These are phyloP conservation scores for Elaeis guineensis DNA, from an alignment of 176 grass and related monocot species.

Conservation along the genomic window DNA sequence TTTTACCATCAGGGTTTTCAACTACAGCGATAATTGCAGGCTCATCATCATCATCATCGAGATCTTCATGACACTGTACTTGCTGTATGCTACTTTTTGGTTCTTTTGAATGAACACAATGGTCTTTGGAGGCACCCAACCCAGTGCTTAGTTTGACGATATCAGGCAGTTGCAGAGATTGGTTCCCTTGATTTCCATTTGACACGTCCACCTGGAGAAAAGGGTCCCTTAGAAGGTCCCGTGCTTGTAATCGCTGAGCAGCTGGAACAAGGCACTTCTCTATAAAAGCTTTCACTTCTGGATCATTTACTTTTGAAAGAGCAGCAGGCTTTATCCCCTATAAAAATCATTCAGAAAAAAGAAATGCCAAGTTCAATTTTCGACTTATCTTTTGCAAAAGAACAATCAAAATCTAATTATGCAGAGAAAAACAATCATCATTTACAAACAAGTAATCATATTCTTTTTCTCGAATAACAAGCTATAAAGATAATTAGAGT, in stretches of 20 bases:
- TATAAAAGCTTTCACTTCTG: conserved; percentile 40
- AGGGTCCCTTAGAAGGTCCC: conserved; percentile 32
- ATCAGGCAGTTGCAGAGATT: not conserved
- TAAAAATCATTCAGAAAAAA: conserved; percentile 5
- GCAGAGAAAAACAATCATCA: too few species aligned
- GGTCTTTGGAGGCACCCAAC: not conserved
- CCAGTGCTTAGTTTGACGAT: not conserved
- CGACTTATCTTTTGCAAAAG: not conserved
- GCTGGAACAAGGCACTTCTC: conserved; percentile 39
- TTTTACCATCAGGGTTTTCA: conserved; percentile 14
- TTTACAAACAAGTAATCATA: too few species aligned
- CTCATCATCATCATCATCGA: not conserved
- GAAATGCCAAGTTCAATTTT: not conserved
- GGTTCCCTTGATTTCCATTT: not conserved
- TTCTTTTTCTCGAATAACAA: too few species aligned
- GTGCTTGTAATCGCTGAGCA: conserved; percentile 16
- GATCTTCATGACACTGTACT: not conserved
- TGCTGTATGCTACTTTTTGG: not conserved
- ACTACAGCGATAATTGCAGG: conserved; percentile 28
- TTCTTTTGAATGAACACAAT: not conserved
- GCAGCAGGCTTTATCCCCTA: conserved; percentile 44
- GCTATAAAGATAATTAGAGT: too few species aligned
- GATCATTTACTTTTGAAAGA: conserved; percentile 36
- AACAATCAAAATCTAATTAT: too few species aligned
- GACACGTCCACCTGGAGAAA: conserved; percentile 29